Conservation (phyloP, 2,329 filamentous ascomycete genomes). For the Calycina marina region DNA sequence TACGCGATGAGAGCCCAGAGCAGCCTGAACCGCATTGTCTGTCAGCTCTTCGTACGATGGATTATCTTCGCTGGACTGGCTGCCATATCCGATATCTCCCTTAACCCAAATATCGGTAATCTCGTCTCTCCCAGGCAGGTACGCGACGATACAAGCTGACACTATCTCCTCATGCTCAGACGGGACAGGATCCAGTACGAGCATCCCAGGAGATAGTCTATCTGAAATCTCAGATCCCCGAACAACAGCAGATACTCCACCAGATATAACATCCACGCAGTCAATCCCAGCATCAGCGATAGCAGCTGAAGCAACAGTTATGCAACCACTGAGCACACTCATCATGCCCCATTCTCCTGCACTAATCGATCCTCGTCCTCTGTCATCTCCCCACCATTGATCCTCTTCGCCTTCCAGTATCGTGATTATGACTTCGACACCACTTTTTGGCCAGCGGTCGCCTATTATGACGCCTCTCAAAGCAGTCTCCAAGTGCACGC, state of each 20-base stretch:
- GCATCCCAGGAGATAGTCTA: constrained; percentile 24
- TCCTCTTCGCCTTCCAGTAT: constrained; percentile 89
- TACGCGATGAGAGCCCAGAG: constrained; percentile 41
- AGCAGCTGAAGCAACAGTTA: constrained; percentile 85
- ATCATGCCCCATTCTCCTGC: constrained; percentile 73
- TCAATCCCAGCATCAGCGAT: constrained; percentile 92
- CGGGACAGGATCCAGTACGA: constrained; percentile 70
- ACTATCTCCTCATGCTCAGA: constrained; percentile 64
- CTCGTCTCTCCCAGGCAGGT: constrained; percentile 75
- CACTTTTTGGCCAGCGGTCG: constrained; percentile 96
- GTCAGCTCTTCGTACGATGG: constrained; percentile 36
- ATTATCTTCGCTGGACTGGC: constrained; percentile 27
- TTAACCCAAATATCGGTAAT: constrained; percentile 93
- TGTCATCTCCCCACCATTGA: constrained; percentile 44
- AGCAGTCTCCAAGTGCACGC: constrained; percentile 81
- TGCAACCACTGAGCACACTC: constrained; percentile 81
- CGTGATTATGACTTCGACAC: constrained; percentile 86
- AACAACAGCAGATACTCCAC: constrained; percentile 76
- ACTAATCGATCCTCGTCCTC: constrained; percentile 32
- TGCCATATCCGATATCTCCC: constrained; percentile 38
- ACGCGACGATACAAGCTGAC: constrained; percentile 81
- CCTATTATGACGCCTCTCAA: constrained; percentile 81
- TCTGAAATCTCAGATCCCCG: constrained; percentile 24
- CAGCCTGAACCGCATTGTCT: constrained; percentile 49
- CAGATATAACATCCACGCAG: constrained; percentile 78